These are phyloP conservation scores for Zygosaccharomyces pseudorouxii DNA, from an alignment of 805 yeast genomes.

Conservation along the genomic window DNA sequence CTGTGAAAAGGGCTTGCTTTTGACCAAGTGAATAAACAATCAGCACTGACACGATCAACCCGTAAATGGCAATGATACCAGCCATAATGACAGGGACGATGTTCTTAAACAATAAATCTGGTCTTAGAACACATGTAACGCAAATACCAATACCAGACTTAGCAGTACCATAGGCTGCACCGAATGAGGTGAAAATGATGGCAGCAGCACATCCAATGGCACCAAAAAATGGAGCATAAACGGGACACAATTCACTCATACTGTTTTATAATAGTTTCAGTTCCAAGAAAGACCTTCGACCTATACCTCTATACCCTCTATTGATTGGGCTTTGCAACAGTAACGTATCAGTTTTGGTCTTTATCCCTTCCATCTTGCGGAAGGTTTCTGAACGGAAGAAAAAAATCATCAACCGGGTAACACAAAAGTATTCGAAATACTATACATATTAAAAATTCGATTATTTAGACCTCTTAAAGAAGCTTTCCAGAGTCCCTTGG, in stretches of 20 bases:
- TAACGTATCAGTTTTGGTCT: not conserved
- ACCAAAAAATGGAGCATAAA: slow-evolving; percentile 87
- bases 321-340: not conserved
- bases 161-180: slow-evolving; percentile 99
- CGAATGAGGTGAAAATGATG: slow-evolving; percentile 96
- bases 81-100: slow-evolving; percentile 98
- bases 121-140: slow-evolving; percentile 96
- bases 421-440: slow-evolving; percentile 4
- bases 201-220: slow-evolving; percentile 99
- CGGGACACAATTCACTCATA: slow-evolving; percentile 39
- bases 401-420: slow-evolving; percentile 10
- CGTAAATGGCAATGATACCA: slow-evolving; percentile 98
- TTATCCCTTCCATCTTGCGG: slow-evolving; percentile 10
- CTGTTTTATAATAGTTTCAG: not conserved
- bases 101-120: slow-evolving; percentile 88
- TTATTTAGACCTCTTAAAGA: slow-evolving; percentile 24
- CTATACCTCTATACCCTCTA: not conserved
- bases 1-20: slow-evolving; percentile 90
- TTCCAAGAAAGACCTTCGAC: not conserved
- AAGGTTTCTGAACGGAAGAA: slow-evolving; percentile 11
- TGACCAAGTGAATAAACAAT: slow-evolving; percentile 87
- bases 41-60: slow-evolving; percentile 91
- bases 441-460: not conserved
- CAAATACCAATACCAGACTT: slow-evolving; percentile 99
- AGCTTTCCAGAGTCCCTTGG: slow-evolving; percentile 33